Conservation (phyloP, 768 basidiomycete species). For the Trametes elegans region DNA sequence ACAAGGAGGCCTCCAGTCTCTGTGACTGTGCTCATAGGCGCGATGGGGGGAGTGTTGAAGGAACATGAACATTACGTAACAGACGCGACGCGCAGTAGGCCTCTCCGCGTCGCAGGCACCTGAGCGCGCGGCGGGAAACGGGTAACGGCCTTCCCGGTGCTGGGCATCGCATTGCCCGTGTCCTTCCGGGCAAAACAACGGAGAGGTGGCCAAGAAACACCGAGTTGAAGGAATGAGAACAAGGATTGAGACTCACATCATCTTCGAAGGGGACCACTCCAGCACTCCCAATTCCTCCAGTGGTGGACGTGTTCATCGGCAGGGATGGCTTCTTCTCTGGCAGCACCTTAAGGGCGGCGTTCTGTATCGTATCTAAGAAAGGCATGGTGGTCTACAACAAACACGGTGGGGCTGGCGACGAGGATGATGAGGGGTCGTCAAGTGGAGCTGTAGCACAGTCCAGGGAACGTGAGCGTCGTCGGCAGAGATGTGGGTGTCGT, state of each 20-base stretch:
- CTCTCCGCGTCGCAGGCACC: neutral
- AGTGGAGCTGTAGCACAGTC: neutral
- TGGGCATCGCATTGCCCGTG: neutral
- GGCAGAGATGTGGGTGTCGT: neutral
- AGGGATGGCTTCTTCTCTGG: constrained; percentile 39
- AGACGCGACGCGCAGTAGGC: constrained; percentile 5
- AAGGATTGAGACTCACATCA: constrained; percentile 53
- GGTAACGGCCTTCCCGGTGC: neutral
- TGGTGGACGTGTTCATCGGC: constrained; percentile 41
- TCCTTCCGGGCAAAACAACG: neutral
- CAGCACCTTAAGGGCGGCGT: constrained; percentile 44
- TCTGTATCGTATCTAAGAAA: constrained; percentile 55
- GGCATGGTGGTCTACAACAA: constrained; percentile 40
- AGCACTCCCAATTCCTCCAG: constrained; percentile 58
- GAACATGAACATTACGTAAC: constrained; percentile 52
- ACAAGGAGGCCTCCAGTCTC: constrained; percentile 48
- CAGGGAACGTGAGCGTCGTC: neutral
- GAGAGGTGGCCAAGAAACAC: constrained; percentile 5
- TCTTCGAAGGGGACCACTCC: constrained; percentile 60
- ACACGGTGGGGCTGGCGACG: neutral
- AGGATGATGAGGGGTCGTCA: neutral
- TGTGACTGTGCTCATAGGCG: constrained; percentile 24
- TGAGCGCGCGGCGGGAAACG: constrained; percentile 9
- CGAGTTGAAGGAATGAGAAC: neutral
- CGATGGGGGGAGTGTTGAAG: constrained; percentile 25